Evolutionary conservation across 495 filamentous ascomycete species (phyloP).

Genomic region (Tuber melanosporum): DNA sequence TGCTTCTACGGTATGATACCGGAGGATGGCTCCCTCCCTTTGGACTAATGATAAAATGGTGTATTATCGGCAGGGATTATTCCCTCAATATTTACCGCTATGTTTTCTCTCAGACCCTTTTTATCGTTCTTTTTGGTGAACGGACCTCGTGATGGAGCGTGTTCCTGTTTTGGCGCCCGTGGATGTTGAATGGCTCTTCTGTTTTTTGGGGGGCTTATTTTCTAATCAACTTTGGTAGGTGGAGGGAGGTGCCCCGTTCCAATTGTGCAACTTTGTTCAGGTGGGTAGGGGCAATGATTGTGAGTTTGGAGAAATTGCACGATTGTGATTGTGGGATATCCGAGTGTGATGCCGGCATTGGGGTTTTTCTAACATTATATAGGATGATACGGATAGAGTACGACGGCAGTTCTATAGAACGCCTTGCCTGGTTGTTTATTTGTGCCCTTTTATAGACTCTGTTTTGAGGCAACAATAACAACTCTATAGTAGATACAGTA

Average conservation of each 20-base stretch:
- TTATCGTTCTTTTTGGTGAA: background rate
- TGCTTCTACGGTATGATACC: background rate
- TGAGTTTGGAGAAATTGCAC: background rate
- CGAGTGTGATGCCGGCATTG: background rate
- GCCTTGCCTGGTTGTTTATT: background rate
- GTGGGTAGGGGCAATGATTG: background rate
- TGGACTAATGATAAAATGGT: background rate
- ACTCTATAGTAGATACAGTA: background rate
- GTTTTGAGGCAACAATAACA: background rate
- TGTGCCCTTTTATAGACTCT: background rate
- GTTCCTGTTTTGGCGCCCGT: background rate
- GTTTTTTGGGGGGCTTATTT: background rate
- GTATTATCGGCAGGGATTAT: background rate
- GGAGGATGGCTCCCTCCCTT: background rate
- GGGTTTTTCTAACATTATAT: background rate
- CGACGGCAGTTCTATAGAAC: background rate
- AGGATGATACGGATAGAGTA: background rate
- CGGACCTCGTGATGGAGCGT: background rate
- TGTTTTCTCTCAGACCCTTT: background rate
- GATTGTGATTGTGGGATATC: background rate
- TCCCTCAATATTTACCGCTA: background rate
- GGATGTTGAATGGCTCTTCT: background rate
- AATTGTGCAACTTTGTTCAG: background rate
- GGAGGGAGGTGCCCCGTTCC: background rate
- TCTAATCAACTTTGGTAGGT: background rate